Base-by-base conservation (phyloP, 164 flowering plant species). In the Piper longum region DNA sequence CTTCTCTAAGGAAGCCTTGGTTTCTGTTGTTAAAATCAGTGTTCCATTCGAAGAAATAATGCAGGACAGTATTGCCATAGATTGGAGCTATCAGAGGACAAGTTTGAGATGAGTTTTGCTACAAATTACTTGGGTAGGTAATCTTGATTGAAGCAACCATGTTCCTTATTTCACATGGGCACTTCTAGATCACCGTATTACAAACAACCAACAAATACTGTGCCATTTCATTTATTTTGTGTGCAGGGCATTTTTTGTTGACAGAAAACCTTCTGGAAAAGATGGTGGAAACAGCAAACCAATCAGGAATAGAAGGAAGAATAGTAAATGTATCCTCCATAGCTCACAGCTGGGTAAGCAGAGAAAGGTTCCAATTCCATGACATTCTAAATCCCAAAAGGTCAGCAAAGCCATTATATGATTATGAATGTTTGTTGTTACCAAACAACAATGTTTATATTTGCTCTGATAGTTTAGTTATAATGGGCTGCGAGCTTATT, bases 61-160 rank as follows among this genome's bases (percentile, higher is more conserved):
- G 99, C 93, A 2, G 99, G 99, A 54, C 82, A 79, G 57, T 93
- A 72, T 72, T 88, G 91, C 60, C 81, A 78, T 48, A 84, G 80
- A 51, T 66, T 93, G 79, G 96, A 93, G 75, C 85, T 82, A 57
- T 86, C 96, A 13, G 97, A 93, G 65, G 97, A 93, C 69, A 90
- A 90, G 72, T 77, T 90, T 75, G 99, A 93, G 82, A 77, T 93
- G 85, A 88, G 91, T 66, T 85, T 87, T 75, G 97, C 99, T 4
- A 90, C 97, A 76, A 93, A 93, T 75, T 93, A 90, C 78, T 74
- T 93, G 63, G 97, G 98, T 93, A 86, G 69, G 5, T 19, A 57
- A 57, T 26, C 4, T 26, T 26, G 36, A 26, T 26, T 36, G 1
- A 11, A n/a, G 58, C 16, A n/a, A 16, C 4, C 36, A 26, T 26